Conservation (phyloP, 495 filamentous ascomycete species). For the Aspergillus bridgeri region DNA sequence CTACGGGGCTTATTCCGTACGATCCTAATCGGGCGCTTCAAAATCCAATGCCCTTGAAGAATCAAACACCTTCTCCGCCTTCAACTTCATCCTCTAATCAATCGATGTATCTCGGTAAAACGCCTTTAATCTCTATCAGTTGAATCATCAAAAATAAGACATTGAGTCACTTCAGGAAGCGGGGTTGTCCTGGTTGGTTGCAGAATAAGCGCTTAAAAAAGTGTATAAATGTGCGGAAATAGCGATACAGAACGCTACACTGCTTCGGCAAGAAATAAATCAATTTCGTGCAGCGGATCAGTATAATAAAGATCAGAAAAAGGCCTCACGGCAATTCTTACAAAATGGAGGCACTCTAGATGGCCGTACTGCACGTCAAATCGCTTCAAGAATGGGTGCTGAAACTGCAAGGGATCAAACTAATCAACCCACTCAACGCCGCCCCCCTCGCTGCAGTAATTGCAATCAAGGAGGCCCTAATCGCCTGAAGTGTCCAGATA, state of each 20-base stretch:
- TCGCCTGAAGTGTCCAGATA: not conserved
- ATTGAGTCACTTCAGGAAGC: not conserved
- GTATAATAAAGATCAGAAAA: not conserved
- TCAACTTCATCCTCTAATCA: not conserved
- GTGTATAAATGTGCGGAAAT: too few species aligned
- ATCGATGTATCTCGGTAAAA: not conserved
- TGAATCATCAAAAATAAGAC: not conserved
- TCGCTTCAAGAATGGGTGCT: too few species aligned
- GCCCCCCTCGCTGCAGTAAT: not conserved
- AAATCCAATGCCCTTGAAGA: not conserved
- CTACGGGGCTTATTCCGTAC: not conserved
- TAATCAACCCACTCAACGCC: not conserved
- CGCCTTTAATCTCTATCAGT: not conserved
- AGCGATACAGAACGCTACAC: not conserved
- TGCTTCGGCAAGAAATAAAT: not conserved
- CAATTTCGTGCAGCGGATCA: not conserved
- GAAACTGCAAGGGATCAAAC: not conserved
- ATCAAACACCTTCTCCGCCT: not conserved
- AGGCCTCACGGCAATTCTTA: not conserved
- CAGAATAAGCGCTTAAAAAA: not conserved
- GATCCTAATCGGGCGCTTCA: not conserved
- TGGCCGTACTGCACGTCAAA: not conserved
- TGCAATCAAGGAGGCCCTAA: not conserved
- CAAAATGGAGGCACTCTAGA: not conserved
- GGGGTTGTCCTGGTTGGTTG: not conserved